Evolutionary conservation across 805 yeast genomes (phyloP), one percentile per base, ranked within the genome.

Genomic region (Candida tallmaniae): DNA sequence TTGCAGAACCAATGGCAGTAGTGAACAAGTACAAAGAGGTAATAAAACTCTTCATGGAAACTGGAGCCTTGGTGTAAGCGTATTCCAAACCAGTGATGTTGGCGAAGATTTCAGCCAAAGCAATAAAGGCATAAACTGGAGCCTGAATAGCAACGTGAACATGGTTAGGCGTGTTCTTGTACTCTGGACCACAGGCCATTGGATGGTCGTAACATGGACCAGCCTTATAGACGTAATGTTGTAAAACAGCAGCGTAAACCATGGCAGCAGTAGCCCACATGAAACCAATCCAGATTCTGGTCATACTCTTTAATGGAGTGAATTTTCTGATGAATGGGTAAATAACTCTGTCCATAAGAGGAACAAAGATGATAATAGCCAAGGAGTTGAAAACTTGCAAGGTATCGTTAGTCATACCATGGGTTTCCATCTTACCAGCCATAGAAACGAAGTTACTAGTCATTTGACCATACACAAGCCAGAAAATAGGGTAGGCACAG

Each of bases 1-100:
- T 50, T 14, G 88, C 87, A 17, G 90, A 73, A 39, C 93, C 88
- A 33, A 80, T 48, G n/a, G 94, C 93, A 45, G 70, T 78, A 27
- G 83, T 81, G 38, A 83, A 61, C 50, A 84, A 67, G 66, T 79
- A 83, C 33, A 78, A 42, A 11, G 80, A 69, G 78, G 77, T 76
- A 48, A 78, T 71, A 51, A 78, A 73, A 11, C 82, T 73, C 56
- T 76, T 76, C 83, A 78, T 77, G 32, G 72, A 61, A 6, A 69
- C 70, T 27, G 93, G 93, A 5, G 93, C 90, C 63, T 83, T 80
- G 18, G 88, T 78, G 62, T 81, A 84, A 13, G 94, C 94, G 52
- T 81, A 83, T 62, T 84, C 93, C 47, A 81, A 73, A 48, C 90
- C 93, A 15, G 93, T 83, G 48, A 83, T 75, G 34, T 84, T 80